Conservation (phyloP, 1,139 yeast genomes). For the Geotrichum siamense region DNA sequence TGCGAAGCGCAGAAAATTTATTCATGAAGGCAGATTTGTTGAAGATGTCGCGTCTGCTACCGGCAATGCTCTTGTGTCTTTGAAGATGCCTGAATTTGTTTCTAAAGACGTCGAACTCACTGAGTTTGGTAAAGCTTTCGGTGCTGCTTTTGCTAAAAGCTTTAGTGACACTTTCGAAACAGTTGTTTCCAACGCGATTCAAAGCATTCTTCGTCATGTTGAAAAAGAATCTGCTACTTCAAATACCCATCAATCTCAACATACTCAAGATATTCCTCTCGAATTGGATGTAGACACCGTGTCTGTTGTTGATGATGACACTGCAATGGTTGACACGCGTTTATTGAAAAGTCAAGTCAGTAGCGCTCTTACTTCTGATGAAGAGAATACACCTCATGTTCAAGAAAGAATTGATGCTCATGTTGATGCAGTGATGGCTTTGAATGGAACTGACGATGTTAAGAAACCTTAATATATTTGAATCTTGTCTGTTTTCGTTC, state of each 20-base stretch:
- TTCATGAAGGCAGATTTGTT: constrained; percentile 1
- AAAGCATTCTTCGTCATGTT: constrained; percentile 1
- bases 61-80: constrained; percentile 4
- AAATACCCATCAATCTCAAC: no score
- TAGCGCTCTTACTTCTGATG: no score
- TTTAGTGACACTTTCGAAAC: constrained; percentile 10
- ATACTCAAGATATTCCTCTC: no score
- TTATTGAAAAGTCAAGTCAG: no score
- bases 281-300: not conserved
- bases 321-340: not conserved
- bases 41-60: constrained; percentile 15
- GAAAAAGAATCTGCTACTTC: not conserved
- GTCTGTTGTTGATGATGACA: not conserved
- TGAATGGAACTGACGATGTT: no score
- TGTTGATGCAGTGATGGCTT: no score
- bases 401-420: no score
- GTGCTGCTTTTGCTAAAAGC: constrained; percentile 12
- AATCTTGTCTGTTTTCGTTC: no score
- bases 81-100: constrained; percentile 11
- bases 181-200: constrained; percentile 9
- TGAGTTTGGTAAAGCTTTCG: constrained; percentile 10
- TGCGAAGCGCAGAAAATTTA: constrained; percentile 2
- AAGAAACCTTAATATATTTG: no score
- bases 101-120: constrained; percentile 2
- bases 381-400: no score